Conservation (phyloP, 2,329 filamentous ascomycete genomes). For the Pseudopithomyces chartarum region DNA sequence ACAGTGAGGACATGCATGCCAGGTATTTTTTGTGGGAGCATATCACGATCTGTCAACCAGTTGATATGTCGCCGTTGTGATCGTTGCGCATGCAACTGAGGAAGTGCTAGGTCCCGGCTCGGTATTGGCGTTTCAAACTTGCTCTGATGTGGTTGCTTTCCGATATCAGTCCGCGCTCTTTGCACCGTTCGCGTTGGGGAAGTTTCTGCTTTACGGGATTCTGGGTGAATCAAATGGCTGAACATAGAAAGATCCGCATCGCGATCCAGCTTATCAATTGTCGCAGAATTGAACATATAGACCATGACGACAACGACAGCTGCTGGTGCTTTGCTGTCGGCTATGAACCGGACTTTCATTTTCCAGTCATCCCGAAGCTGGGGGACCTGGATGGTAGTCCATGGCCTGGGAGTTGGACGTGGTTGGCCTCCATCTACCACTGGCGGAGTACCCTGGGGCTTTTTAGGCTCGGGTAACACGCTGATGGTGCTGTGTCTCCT, state of each 20-base stretch:
- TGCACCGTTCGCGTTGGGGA: not conserved
- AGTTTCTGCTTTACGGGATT: not conserved
- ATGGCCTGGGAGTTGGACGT: not conserved
- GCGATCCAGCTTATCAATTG: slow-evolving; percentile 1
- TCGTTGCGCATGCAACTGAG: not conserved
- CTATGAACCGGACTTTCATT: slow-evolving; percentile 4
- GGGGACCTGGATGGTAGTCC: not conserved
- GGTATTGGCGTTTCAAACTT: not conserved
- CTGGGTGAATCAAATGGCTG: not conserved
- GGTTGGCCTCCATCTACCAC: not conserved
- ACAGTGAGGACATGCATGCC: slow-evolving; percentile 6
- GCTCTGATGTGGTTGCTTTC: not conserved
- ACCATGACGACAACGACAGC: slow-evolving; percentile 5
- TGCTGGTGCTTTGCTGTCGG: not conserved
- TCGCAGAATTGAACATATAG: slow-evolving; percentile 6
- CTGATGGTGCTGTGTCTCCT: slow-evolving; percentile 3
- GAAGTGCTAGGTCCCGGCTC: not conserved
- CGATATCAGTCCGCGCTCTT: slow-evolving; percentile 8
- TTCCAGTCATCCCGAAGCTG: slow-evolving; percentile 5
- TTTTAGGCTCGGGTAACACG: not conserved
- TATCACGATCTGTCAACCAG: slow-evolving; percentile 8
- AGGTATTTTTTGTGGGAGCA: slow-evolving; percentile 10
- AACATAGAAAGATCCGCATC: slow-evolving; percentile 8
- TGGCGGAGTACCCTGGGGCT: not conserved
- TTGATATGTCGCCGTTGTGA: not conserved